Evolutionary conservation across 2,329 filamentous ascomycete genomes (phyloP).

Genomic region (Phoma herbarum): DNA sequence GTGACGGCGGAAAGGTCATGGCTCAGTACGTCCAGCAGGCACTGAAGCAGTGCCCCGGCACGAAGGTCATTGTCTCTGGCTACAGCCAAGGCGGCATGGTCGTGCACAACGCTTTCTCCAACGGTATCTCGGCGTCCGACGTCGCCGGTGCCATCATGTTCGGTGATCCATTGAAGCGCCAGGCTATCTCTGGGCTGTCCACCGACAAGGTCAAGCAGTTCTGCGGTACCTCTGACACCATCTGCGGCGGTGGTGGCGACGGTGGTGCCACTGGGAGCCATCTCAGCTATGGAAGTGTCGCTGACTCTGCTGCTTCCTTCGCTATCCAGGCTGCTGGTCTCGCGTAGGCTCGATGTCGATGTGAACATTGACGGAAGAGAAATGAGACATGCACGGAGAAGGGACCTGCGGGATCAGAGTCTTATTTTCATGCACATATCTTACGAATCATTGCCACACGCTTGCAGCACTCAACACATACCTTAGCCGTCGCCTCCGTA

Average conservation of each 20-base stretch:
- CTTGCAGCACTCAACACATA: slow-evolving; percentile 2
- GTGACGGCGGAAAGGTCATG: slow-evolving; percentile 39
- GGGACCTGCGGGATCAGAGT: slow-evolving; percentile 2
- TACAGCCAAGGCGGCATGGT: slow-evolving; percentile 49
- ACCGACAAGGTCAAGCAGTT: slow-evolving; percentile 39
- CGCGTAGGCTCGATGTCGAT: slow-evolving; percentile 4
- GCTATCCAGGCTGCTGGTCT: slow-evolving; percentile 38
- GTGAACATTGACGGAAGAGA: not conserved
- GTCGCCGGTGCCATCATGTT: slow-evolving; percentile 42
- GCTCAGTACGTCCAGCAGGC: slow-evolving; percentile 35
- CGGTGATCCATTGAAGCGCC: slow-evolving; percentile 44
- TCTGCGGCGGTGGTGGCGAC: slow-evolving; percentile 39
- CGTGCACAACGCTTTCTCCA: slow-evolving; percentile 42
- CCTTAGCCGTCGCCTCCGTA: slow-evolving; percentile 60
- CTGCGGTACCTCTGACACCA: slow-evolving; percentile 36
- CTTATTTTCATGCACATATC: slow-evolving; percentile 16
- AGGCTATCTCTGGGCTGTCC: slow-evolving; percentile 31
- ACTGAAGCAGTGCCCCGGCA: slow-evolving; percentile 41
- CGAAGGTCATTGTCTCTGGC: slow-evolving; percentile 45
- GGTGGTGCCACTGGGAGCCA: slow-evolving; percentile 40
- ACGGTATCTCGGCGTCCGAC: slow-evolving; percentile 34
- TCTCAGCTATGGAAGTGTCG: slow-evolving; percentile 41
- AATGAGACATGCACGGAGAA: not conserved
- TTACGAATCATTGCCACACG: slow-evolving; percentile 12
- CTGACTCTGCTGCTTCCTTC: slow-evolving; percentile 38